A percentile compares a stretch with the other conserved stretches of the same genome.
Evolutionary conservation across 2,329 filamentous ascomycete genomes (phyloP).

Genomic region (Metarhizium sp.): DNA sequence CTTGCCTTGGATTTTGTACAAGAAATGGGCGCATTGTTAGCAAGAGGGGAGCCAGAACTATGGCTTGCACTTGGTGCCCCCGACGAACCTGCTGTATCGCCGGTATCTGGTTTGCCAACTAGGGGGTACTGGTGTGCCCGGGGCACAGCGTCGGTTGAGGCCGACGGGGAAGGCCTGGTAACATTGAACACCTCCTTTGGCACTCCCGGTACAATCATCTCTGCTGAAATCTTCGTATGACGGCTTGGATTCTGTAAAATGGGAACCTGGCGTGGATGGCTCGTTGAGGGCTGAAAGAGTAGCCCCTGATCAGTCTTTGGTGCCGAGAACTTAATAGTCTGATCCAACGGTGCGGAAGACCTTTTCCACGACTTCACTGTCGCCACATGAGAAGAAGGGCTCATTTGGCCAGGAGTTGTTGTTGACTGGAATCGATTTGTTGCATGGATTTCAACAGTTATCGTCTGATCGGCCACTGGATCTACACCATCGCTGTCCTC

Average conservation of each 20-base stretch:
- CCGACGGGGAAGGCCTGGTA: neutral
- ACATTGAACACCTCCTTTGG: neutral
- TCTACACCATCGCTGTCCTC: neutral
- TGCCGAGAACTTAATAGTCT: neutral
- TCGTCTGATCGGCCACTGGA: neutral
- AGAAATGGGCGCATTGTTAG: neutral
- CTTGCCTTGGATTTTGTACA: neutral
- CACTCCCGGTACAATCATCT: neutral
- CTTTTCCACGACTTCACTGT: slow-evolving; percentile 5
- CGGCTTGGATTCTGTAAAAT: neutral
- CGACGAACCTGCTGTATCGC: neutral
- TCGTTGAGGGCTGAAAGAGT: neutral
- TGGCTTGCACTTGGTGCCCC: neutral
- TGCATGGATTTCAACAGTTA: neutral
- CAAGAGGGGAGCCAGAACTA: neutral
- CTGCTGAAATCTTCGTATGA: neutral
- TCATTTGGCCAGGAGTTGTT: neutral
- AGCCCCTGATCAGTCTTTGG: slow-evolving; percentile 1
- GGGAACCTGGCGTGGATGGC: neutral
- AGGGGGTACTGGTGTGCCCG: neutral
- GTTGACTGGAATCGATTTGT: neutral
- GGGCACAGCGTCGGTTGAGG: neutral
- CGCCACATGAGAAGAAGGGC: neutral
- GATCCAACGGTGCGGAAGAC: neutral
- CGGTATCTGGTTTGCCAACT: neutral